These are phyloP conservation scores for Ophiostoma quercus DNA, from an alignment of 2,329 filamentous ascomycete genomes.

Conservation along the genomic window DNA sequence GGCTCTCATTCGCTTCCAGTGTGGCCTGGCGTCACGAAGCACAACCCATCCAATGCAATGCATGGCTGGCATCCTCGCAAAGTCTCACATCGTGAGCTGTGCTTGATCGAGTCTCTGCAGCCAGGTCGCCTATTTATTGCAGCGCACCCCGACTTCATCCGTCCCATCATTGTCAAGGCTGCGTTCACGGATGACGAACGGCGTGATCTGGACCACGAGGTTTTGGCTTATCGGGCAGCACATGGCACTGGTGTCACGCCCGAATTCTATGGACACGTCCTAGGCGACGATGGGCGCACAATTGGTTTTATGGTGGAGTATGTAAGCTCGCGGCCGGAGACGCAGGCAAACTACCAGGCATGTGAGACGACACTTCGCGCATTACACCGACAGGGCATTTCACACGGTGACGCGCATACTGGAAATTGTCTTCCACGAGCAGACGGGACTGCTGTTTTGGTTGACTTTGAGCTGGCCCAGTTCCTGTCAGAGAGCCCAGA, in stretches of 20 bases:
- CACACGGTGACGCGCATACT: slow-evolving; percentile 27
- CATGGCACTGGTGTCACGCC: slow-evolving; percentile 13
- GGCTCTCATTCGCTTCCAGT: background rate
- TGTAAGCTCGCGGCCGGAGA: background rate
- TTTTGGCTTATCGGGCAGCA: slow-evolving; percentile 21
- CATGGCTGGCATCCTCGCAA: slow-evolving; percentile 23
- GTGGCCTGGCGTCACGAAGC: background rate
- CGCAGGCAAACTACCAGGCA: background rate
- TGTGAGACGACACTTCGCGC: slow-evolving; percentile 23
- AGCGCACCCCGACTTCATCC: slow-evolving; percentile 20
- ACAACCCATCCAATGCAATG: slow-evolving; percentile 8
- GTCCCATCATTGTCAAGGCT: slow-evolving; percentile 23
- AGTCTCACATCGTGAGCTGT: slow-evolving; percentile 18
- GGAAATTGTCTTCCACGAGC: slow-evolving; percentile 26
- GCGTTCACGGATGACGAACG: slow-evolving; percentile 1
- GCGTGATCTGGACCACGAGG: slow-evolving; percentile 20
- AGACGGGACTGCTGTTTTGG: slow-evolving; percentile 23
- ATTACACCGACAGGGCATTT: slow-evolving; percentile 23
- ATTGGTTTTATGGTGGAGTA: background rate
- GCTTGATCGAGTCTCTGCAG: slow-evolving; percentile 19
- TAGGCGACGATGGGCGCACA: background rate
- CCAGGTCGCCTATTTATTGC: slow-evolving; percentile 24
- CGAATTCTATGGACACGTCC: background rate
- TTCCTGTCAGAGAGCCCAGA: slow-evolving; percentile 5
- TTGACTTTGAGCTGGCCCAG: slow-evolving; percentile 28